Evolutionary conservation across 148 eudicot genomes (phyloP).

Genomic region (Silene uniflora): DNA sequence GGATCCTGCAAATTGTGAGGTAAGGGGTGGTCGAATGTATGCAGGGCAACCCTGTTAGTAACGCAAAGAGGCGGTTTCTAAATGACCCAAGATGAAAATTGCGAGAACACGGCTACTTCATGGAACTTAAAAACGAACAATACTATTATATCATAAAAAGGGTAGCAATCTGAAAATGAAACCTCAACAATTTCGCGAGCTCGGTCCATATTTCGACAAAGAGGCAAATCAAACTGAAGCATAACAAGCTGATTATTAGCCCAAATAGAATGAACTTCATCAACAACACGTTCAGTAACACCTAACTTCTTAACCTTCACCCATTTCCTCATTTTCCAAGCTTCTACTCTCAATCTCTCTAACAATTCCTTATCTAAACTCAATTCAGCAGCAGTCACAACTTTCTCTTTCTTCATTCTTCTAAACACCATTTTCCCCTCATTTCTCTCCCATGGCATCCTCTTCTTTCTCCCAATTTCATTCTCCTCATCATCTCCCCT

Average conservation of each 20-base stretch:
- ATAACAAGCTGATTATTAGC: constrained; percentile 29
- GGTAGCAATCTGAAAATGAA: constrained; percentile 3
- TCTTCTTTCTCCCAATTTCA: constrained; percentile 30
- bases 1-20: too few relatives aligned
- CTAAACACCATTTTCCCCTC: constrained; percentile 46
- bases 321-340: constrained; percentile 65
- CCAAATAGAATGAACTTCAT: constrained; percentile 65
- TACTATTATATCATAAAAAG: background rate
- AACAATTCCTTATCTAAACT: constrained; percentile 61
- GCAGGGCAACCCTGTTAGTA: too few relatives aligned
- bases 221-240: constrained; percentile 74
- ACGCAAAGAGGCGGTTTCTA: too few relatives aligned
- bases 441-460: constrained; percentile 74
- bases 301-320: constrained; percentile 83
- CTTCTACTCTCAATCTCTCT: constrained; percentile 69
- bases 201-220: constrained; percentile 83
- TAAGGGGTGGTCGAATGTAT: too few relatives aligned
- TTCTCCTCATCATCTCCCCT: constrained; percentile 21
- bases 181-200: constrained; percentile 95
- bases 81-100: too few relatives aligned
- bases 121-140: background rate
- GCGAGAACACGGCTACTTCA: background rate
- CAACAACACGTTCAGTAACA: constrained; percentile 68
- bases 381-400: constrained; percentile 58
- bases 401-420: constrained; percentile 58